phyloP scores from a whole-genome alignment of 176 grass and related monocot genomes.

The Triticum monococcum region DNA sequence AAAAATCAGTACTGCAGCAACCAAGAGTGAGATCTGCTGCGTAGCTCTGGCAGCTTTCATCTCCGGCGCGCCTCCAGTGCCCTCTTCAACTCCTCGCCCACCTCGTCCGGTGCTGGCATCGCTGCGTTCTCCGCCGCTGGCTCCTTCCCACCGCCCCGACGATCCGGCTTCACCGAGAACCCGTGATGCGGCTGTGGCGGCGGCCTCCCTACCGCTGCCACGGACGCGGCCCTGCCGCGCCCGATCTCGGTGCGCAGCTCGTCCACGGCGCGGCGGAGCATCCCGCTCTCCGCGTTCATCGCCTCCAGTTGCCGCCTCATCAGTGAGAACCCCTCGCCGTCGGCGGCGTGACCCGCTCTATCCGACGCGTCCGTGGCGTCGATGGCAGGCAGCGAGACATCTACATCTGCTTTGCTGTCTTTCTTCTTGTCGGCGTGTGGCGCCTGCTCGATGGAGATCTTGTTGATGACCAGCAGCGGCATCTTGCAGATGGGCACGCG shows the following conservation, averaged over 20 bases:
- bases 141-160: slow-evolving; percentile 3
- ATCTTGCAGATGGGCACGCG: slow-evolving; percentile 52
- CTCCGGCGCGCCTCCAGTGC: slow-evolving; percentile 41
- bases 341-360: background rate
- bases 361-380: background rate
- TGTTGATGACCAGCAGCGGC: slow-evolving; percentile 82
- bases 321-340: slow-evolving; percentile 16
- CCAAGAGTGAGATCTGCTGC: background rate
- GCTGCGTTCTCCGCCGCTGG: background rate
- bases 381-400: background rate
- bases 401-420: background rate
- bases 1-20: background rate
- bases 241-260: slow-evolving; percentile 60
- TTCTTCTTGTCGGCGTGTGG: background rate
- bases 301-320: slow-evolving; percentile 56
- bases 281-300: slow-evolving; percentile 55
- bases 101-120: slow-evolving; percentile 6
- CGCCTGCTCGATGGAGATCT: slow-evolving; percentile 74
- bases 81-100: slow-evolving; percentile 55
- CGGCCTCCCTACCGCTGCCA: background rate
- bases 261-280: slow-evolving; percentile 62
- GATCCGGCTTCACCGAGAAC: slow-evolving; percentile 10
- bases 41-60: slow-evolving; percentile 21
- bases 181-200: background rate
- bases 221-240: background rate